Evolutionary conservation across 2,329 filamentous ascomycete species (phyloP), one percentile per base, ranked within the genome.

Genomic region (Zasmidium cellare): DNA sequence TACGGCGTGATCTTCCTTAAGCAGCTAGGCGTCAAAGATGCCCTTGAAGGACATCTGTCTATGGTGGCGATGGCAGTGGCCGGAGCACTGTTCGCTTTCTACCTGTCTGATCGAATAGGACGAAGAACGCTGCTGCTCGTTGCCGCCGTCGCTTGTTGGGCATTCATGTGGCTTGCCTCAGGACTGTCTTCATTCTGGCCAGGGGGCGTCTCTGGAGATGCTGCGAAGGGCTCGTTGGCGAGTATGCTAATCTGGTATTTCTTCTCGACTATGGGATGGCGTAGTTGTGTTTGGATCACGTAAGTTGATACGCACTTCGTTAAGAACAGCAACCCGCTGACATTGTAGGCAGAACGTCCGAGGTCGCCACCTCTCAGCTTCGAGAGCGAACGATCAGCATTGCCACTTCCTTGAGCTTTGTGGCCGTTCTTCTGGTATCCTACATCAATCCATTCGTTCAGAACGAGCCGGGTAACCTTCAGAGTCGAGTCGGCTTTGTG

Each of bases 371-470:
- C 19, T 23, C 41, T 7, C 52, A 55, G 14, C 52, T 55, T 31
- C 41, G 52, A 3, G 52, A 55, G 44, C 19, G 45, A 9, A 55
- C 52, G 9, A 45, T 55, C 41, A 48, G 22, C 20, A 47, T 55
- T 20, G 52, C 52, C 7, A 55, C 52, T 6, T 25, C 45, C 11
- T 31, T 48, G 22, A 23, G 41, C 52, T 55, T 55, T 24, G 45
- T 48, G 9, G 45, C 45, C 25, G 45, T 28, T 9, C 22, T 55
- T 9, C 52, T 55, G 20, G 45, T 55, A 6, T 47, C 20, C 6
- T 55, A 55, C n/a, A 55, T 55, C 23, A 55, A 55, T 20, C 52
- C 52, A 11, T 55, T 47, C 25, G 45, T 55, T 14, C 52, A 55
- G 52, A 55, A 55, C 38, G 41, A 7, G 14, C 45, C 41, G 3